Percentiles rank a stretch among this genome's conserved stretches.
These are phyloP conservation scores for Colletotrichum sp. DNA, from an alignment of 2,329 filamentous ascomycete genomes.

Conservation along the genomic window DNA sequence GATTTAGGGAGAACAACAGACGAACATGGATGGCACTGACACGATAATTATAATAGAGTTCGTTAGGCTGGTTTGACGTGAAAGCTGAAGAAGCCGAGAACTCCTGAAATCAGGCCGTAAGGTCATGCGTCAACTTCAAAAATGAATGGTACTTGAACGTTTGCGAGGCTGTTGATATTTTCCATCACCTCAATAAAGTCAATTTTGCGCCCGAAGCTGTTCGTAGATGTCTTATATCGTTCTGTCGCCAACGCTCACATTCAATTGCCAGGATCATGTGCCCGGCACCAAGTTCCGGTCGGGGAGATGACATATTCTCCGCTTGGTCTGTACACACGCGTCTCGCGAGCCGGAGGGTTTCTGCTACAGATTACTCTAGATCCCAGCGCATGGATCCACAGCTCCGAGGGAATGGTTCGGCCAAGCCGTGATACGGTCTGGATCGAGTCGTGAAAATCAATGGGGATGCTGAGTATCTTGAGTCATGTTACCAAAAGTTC, in stretches of 20 bases:
- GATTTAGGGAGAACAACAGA: background rate
- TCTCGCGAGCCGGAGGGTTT: background rate
- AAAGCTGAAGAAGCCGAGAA: background rate
- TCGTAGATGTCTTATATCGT: background rate
- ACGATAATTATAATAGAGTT: background rate
- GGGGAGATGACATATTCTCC: background rate
- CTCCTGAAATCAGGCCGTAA: background rate
- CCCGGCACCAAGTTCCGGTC: background rate
- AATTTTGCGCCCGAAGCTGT: background rate
- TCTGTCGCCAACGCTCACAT: background rate
- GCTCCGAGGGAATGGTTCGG: background rate
- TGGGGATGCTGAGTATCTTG: background rate
- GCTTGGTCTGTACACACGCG: background rate
- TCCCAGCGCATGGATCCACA: background rate
- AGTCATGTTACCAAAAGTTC: background rate
- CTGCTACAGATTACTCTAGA: background rate
- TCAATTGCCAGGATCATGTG: background rate
- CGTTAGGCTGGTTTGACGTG: background rate
- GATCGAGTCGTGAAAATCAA: background rate
- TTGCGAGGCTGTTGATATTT: background rate
- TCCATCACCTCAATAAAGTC: background rate
- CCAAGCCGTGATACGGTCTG: background rate
- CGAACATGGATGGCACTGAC: background rate
- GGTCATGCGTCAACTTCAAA: background rate
- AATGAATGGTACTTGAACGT: background rate